Evolutionary conservation across 805 yeast genomes (phyloP).

Genomic region (Pichia thaimueangensis): DNA sequence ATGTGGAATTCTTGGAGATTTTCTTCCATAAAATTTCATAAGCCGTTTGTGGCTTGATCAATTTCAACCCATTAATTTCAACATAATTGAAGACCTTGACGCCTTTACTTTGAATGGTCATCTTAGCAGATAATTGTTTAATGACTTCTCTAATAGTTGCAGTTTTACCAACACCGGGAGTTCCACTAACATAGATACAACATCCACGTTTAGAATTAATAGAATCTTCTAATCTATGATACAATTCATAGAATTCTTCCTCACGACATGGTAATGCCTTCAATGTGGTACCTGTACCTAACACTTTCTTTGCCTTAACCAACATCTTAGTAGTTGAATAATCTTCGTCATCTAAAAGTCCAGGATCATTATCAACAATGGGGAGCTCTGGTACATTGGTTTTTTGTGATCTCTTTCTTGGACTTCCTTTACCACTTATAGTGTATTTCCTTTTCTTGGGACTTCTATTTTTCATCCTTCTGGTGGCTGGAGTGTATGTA

Average conservation of each 20-base stretch:
- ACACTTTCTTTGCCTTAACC: conserved; percentile 34
- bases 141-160: conserved; percentile 87
- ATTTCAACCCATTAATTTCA: conserved; percentile 87
- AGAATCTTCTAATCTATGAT: conserved; percentile 62
- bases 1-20: conserved; percentile 51
- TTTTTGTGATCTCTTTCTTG: background rate
- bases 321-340: conserved; percentile 20
- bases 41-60: conserved; percentile 71
- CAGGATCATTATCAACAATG: conserved; percentile 5
- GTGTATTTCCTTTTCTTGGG: background rate
- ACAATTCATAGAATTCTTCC: conserved; percentile 67
- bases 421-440: conserved; percentile 3
- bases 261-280: conserved; percentile 79
- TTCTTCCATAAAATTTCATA: conserved; percentile 81
- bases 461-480: background rate
- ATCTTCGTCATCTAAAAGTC: conserved; percentile 10
- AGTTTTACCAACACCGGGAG: conserved; percentile 97
- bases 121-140: conserved; percentile 44
- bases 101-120: conserved; percentile 18
- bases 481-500: background rate
- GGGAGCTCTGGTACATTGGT: conserved; percentile 11
- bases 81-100: conserved; percentile 52
- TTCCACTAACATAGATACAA: conserved; percentile 87
- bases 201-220: conserved; percentile 68
- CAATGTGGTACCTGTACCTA: conserved; percentile 35